These are phyloP conservation scores for Sclerotiophoma versabilis DNA, from an alignment of 2,329 filamentous ascomycete genomes.

Conservation along the genomic window DNA sequence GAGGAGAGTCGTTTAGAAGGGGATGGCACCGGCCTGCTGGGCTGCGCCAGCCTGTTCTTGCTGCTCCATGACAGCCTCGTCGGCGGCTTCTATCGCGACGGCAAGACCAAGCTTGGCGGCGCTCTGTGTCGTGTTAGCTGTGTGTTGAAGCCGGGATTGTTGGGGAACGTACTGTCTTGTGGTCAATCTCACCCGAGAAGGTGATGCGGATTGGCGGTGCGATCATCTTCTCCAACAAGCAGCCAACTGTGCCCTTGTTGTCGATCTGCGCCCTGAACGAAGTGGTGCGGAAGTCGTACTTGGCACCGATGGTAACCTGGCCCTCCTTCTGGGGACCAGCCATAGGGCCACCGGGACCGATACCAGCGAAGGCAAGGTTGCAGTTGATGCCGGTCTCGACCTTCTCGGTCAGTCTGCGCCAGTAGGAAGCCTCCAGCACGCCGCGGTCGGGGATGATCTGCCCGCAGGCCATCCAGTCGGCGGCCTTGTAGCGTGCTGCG, in stretches of 20 bases:
- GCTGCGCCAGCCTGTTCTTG: conserved; percentile 43
- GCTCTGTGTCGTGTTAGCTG: conserved; percentile 67
- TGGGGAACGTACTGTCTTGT: conserved; percentile 77
- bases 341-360: conserved; percentile 68
- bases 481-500: conserved; percentile 86
- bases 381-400: conserved; percentile 96
- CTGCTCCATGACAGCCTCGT: conserved; percentile 52
- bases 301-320: conserved; percentile 87
- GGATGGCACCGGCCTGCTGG: conserved; percentile 43
- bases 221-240: conserved; percentile 93
- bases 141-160: not conserved
- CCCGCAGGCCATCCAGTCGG: conserved; percentile 90
- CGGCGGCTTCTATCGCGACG: conserved; percentile 67
- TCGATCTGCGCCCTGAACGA: conserved; percentile 97
- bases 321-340: conserved; percentile 81
- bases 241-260: conserved; percentile 91
- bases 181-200: conserved; percentile 95
- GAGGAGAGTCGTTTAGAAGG: conserved; percentile 46
- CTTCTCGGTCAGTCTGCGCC: conserved; percentile 89
- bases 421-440: conserved; percentile 84
- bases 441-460: conserved; percentile 89
- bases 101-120: conserved; percentile 93
- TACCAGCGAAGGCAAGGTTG: conserved; percentile 79
- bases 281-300: conserved; percentile 97
- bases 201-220: conserved; percentile 91